These are phyloP conservation scores for Penicillium coprophilum DNA, from an alignment of 495 filamentous ascomycete species.

Conservation along the genomic window DNA sequence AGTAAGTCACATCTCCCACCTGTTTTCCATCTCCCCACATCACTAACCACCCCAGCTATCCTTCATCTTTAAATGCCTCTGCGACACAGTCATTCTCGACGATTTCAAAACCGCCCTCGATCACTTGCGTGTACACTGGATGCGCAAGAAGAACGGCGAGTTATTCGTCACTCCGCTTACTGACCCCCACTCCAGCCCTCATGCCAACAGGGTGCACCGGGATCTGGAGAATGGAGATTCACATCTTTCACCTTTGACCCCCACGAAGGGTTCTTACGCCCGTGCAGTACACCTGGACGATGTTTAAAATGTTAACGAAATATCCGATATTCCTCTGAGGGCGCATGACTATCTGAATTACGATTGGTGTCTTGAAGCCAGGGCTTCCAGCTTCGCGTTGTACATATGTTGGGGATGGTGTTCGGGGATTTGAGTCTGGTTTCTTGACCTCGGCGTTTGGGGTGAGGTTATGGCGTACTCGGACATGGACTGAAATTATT, in stretches of 20 bases:
- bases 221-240: not conserved
- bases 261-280: not conserved
- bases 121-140: conserved; percentile 27
- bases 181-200: not conserved
- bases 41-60: conserved; percentile 33
- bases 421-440: not conserved
- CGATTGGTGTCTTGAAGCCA: not conserved
- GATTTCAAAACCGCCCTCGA: conserved; percentile 63
- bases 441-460: not conserved
- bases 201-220: not conserved
- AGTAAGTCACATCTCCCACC: conserved; percentile 18
- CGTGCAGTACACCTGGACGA: not conserved
- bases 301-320: not conserved
- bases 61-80: conserved; percentile 61
- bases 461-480: not conserved
- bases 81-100: conserved; percentile 58
- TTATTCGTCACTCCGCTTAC: not conserved
- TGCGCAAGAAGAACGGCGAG: conserved; percentile 20
- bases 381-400: not conserved
- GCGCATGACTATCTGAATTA: no score
- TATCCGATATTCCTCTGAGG: not conserved
- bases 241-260: not conserved
- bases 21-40: not conserved
- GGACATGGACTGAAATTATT: not conserved
- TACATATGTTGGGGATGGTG: not conserved